phyloP scores from a whole-genome alignment of 2,329 filamentous ascomycete genomes.

The Aspergillus sp. region DNA sequence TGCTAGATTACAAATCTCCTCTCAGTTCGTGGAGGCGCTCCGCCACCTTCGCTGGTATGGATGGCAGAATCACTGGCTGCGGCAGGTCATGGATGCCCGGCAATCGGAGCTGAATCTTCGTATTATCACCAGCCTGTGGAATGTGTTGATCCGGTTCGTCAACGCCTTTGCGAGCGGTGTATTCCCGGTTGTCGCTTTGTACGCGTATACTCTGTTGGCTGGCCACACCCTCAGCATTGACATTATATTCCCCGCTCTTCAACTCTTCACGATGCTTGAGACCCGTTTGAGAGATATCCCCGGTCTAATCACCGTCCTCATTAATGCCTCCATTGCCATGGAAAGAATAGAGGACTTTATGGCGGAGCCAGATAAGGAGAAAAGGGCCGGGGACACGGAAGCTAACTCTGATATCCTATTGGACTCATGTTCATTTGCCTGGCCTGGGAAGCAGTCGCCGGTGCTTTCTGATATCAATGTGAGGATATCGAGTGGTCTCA shows the following conservation, averaged over 20 bases:
- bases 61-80: conserved; percentile 75
- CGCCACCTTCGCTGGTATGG: conserved; percentile 78
- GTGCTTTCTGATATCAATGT: conserved; percentile 56
- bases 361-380: conserved; percentile 78
- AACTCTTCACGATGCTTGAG: conserved; percentile 75
- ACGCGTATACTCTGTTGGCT: conserved; percentile 72
- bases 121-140: conserved; percentile 63
- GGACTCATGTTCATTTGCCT: conserved; percentile 68
- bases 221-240: conserved; percentile 69
- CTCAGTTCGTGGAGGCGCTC: conserved; percentile 83
- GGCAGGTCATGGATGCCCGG: conserved; percentile 65
- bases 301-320: conserved; percentile 67
- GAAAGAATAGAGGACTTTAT: conserved; percentile 82
- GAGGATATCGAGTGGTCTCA: conserved; percentile 55
- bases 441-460: conserved; percentile 65
- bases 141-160: conserved; percentile 62
- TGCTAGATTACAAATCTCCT: conserved; percentile 72
- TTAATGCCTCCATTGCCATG: conserved; percentile 82
- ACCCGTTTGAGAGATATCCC: conserved; percentile 71
- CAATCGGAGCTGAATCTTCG: conserved; percentile 65
- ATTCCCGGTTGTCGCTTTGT: conserved; percentile 79
- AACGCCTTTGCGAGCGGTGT: conserved; percentile 70
- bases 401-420: conserved; percentile 44
- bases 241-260: conserved; percentile 80
- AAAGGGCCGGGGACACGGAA: conserved; percentile 43